Conservation (phyloP, 805 yeast species). For the Pichia scutulata region DNA sequence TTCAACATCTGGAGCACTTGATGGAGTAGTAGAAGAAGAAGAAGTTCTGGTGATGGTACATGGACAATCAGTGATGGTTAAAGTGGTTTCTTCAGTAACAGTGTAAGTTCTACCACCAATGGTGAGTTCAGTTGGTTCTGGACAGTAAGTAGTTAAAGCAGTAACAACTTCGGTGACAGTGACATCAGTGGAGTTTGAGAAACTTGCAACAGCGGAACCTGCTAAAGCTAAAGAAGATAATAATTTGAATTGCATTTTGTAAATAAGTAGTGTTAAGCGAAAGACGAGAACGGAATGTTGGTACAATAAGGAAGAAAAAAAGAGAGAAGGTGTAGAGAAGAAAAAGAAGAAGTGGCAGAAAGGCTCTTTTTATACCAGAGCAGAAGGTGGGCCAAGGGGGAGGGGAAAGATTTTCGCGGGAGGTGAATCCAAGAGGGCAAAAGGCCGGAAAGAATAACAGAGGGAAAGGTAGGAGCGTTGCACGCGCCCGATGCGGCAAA, state of each 20-base stretch:
- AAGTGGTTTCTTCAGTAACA: conserved; percentile 71
- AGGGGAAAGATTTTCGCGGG: not conserved
- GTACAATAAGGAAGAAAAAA: conserved; percentile 1
- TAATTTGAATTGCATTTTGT: conserved; percentile 30
- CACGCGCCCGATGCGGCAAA: not conserved
- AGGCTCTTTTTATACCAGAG: not conserved
- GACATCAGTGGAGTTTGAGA: conserved; percentile 39
- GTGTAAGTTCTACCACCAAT: conserved; percentile 65
- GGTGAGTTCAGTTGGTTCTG: conserved; percentile 57
- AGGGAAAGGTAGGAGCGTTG: not conserved
- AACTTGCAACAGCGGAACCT: conserved; percentile 37
- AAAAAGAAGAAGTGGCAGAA: not conserved
- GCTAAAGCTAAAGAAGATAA: conserved; percentile 31
- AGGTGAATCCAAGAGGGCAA: too few species aligned
- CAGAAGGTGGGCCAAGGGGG: not conserved
- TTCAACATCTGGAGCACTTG: conserved; percentile 14
- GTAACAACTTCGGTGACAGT: conserved; percentile 56
- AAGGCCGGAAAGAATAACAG: not conserved
- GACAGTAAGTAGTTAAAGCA: conserved; percentile 77
- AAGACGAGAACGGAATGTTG: conserved; percentile 18
- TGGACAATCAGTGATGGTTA: conserved; percentile 82
- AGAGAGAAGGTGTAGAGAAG: not conserved
- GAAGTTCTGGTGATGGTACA: conserved; percentile 48
- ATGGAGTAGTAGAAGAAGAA: conserved; percentile 15
- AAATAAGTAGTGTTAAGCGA: conserved; percentile 25